phyloP scores from a whole-genome alignment of 2,329 filamentous ascomycete genomes.

The Aspergillus puulaauensis region DNA sequence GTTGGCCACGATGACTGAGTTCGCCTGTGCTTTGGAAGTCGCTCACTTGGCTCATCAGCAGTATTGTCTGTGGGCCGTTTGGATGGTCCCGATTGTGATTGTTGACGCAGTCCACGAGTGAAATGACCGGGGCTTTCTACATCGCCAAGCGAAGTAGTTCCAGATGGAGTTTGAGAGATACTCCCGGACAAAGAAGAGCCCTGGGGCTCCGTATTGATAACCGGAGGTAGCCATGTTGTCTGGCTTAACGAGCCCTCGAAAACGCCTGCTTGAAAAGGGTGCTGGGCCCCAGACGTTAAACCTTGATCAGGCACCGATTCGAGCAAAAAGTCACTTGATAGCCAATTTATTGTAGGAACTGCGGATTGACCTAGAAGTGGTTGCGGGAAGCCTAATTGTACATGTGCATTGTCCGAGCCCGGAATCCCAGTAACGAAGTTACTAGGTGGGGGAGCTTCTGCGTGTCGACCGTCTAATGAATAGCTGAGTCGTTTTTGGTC shows the following conservation, averaged over 20 bases:
- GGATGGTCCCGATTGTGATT: conserved; percentile 21
- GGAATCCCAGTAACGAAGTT: conserved; percentile 21
- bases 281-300: conserved; percentile 14
- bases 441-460: conserved; percentile 8
- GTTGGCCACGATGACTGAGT: conserved; percentile 19
- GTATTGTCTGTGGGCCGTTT: conserved; percentile 28
- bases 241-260: conserved; percentile 20
- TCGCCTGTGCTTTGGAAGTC: conserved; percentile 27
- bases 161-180: conserved; percentile 20
- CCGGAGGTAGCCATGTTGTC: conserved; percentile 29
- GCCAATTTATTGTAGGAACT: conserved; percentile 38
- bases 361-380: conserved; percentile 27
- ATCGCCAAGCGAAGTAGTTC: conserved; percentile 18
- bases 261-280: conserved; percentile 18
- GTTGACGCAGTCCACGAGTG: conserved; percentile 21
- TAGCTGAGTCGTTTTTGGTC: conserved; percentile 9
- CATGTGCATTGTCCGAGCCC: conserved; percentile 16
- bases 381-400: conserved; percentile 24
- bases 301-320: conserved; percentile 15
- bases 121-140: conserved; percentile 21
- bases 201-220: conserved; percentile 17
- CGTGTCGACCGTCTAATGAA: conserved; percentile 12
- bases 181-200: conserved; percentile 18
- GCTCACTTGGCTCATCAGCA: conserved; percentile 26
- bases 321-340: conserved; percentile 32